Base-by-base conservation (phyloP, 2,329 filamentous ascomycete genomes). In the Tolypocladium nubicola region DNA sequence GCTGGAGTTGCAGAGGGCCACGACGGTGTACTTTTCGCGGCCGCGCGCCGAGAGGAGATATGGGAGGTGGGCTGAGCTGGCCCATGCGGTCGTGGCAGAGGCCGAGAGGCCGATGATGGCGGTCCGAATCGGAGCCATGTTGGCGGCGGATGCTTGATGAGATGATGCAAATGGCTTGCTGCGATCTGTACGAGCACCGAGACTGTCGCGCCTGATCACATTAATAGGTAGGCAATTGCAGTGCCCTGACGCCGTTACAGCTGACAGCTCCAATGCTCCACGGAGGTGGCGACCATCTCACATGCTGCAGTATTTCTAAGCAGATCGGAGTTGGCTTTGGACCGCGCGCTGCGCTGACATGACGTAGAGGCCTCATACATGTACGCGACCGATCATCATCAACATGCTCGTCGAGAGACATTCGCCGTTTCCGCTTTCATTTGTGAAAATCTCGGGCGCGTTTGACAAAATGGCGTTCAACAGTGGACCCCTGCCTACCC, bases 61-160 rank as follows among this genome's bases (percentile, higher is more conserved):
- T 0, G 84, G 81, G 0, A 86, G 75, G 63, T 87, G 84, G 2
- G 78, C 81, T 33, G 65, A 62, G 38, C 70, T 73, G 2, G 81
- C 82, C 83, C 83, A 87, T 0, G 76, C 75, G 5, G 74, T 75
- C 37, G 73, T 73, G 54, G 79, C 76, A 1, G 73, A 72, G 56
- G 77, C 70, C 1, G 80, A 84, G 55, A 85, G 79, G 52, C 82
- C 83, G 58, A 84, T 73, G n/a, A 86, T 72, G 37, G 76, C 83
- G 19, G 80, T 69, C 55, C 79, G 77, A 58, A 84, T 81, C 11
- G 75, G 78, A 41, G 78, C 64, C 76, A 81, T 70, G n/a, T 4
- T 8, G 9, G 10, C 19, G 16, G 19, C 30, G 30, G 30, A 30
- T 50, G 30, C 10, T 19, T 19, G 26, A 4, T n/a, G 6, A 1